Base-by-base conservation (phyloP, 1,284 basidiomycete genomes). In the Inonotus hispidus region DNA sequence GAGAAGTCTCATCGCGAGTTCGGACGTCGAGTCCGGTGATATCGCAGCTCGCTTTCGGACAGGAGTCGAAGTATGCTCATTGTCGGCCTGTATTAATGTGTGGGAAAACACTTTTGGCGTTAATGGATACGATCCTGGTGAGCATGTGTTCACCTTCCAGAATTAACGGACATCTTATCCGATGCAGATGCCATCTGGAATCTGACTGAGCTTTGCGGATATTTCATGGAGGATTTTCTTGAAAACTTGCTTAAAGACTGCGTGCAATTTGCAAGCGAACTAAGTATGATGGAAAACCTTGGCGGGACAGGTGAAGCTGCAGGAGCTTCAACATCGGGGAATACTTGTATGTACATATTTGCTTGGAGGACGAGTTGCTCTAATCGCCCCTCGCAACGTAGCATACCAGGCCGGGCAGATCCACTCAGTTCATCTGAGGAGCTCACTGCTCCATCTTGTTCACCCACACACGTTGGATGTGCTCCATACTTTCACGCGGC, bases 71-170 rank as follows among this genome's bases (percentile, higher is more conserved):
- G 78, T 88, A 50, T 83, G 82, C 65, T 86, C 87, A 11, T 62
- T 91, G 16, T 70, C 74, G 21, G 80, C 85, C 0, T 83, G 80
- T 63, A 80, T 81, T 65, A 72, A 72, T 25, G 86, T 85, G 2
- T 90, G 91, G 63, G 81, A 84, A 62, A 80, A 84, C 63, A 88
- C 85, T 64, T 77, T 73, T 63, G 84, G 87, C n/a, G 77, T 74
- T 4, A 78, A 80, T 55, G 74, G 70, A n/a, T 88, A 87, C 66
- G 85, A 88, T 67, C 71, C 85, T 7, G 79, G 86, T 84, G 69
- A 58, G 68, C 25, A 13, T 56, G 29, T n/a, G 57, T 49, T 38
- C 53, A 13, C 13, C 16, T 6, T 3, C n/a, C 32, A 23, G 21
- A 50, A 56, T 14, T 25, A 49, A 21, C 62, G 46, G 60, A 45